Percentiles rank a stretch among this genome's conserved stretches.
phyloP scores from a whole-genome alignment of 306 rosid species.

The Lathyrus tuberosus region DNA sequence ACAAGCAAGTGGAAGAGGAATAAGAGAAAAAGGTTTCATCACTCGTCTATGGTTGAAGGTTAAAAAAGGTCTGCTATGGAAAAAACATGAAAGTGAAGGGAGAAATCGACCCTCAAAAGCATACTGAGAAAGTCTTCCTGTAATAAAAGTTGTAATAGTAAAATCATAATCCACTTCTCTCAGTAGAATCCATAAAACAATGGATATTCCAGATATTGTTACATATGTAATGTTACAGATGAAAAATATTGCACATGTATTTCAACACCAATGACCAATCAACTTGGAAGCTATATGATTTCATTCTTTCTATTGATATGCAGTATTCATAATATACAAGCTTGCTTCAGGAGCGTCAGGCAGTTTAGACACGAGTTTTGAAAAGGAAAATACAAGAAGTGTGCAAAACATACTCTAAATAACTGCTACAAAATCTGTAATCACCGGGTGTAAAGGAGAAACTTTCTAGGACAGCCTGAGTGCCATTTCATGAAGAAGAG shows the following conservation, averaged over 20 bases:
- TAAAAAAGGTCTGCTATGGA: conserved; percentile 52
- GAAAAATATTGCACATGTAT: conserved; percentile 12
- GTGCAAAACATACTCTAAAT: conserved; percentile 37
- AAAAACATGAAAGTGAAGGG: conserved; percentile 33
- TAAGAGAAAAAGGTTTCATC: conserved; percentile 45
- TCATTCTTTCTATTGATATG: conserved; percentile 51
- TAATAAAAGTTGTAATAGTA: neutral
- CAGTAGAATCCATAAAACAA: conserved; percentile 20
- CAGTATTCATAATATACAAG: conserved; percentile 66
- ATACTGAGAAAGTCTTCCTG: conserved; percentile 12
- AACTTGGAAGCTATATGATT: conserved; percentile 33
- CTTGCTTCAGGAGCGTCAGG: conserved; percentile 53
- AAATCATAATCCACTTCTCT: conserved; percentile 13
- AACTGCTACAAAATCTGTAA: conserved; percentile 50
- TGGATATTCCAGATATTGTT: conserved; percentile 17
- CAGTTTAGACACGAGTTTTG: conserved; percentile 38
- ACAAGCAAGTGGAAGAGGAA: conserved; percentile 24
- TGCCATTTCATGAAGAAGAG: conserved; percentile 98
- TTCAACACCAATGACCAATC: conserved; percentile 12
- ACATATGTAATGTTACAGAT: conserved; percentile 4
- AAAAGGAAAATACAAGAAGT: conserved; percentile 44
- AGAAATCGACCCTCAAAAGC: conserved; percentile 17
- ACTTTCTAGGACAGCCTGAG: conserved; percentile 64
- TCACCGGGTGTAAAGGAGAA: conserved; percentile 37
- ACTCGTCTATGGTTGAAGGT: conserved; percentile 65